Percentiles rank a stretch among this genome's conserved stretches.
Evolutionary conservation across 306 rosid species (phyloP).

Genomic region (Glycine latifolia): DNA sequence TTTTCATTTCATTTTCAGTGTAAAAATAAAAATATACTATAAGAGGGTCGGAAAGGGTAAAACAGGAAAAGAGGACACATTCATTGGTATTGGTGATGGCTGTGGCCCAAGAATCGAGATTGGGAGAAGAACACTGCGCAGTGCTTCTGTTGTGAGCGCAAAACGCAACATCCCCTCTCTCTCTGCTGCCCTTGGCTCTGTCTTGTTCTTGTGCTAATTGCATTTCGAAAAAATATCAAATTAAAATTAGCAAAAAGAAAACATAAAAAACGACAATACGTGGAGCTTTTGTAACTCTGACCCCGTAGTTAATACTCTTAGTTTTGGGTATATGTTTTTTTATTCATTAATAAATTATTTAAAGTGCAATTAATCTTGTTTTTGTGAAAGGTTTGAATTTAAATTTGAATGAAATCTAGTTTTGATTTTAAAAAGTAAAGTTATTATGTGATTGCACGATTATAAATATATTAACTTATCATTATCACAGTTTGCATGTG

Average conservation of each 20-base stretch:
- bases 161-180: not conserved
- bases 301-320: not conserved
- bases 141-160: slow-evolving; percentile 20
- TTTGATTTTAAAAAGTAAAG: too few species aligned
- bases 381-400: not conserved
- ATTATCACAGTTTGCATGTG: not conserved
- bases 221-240: not conserved
- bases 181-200: not conserved
- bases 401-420: not conserved
- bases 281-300: not conserved
- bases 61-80: slow-evolving; percentile 48
- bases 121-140: slow-evolving; percentile 42
- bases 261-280: not conserved
- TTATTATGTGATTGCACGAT: too few species aligned
- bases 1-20: too few species aligned
- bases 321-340: not conserved
- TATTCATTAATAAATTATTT: not conserved
- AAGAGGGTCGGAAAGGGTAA: slow-evolving; percentile 46
- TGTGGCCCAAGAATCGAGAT: slow-evolving; percentile 70
- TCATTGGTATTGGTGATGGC: slow-evolving; percentile 54
- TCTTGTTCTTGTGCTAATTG: not conserved
- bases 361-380: not conserved
- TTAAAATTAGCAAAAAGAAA: too few species aligned
- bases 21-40: too few species aligned
- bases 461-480: too few species aligned